Evolutionary conservation across 2,329 filamentous ascomycete genomes (phyloP).

Genomic region (Nothopassalora personata): DNA sequence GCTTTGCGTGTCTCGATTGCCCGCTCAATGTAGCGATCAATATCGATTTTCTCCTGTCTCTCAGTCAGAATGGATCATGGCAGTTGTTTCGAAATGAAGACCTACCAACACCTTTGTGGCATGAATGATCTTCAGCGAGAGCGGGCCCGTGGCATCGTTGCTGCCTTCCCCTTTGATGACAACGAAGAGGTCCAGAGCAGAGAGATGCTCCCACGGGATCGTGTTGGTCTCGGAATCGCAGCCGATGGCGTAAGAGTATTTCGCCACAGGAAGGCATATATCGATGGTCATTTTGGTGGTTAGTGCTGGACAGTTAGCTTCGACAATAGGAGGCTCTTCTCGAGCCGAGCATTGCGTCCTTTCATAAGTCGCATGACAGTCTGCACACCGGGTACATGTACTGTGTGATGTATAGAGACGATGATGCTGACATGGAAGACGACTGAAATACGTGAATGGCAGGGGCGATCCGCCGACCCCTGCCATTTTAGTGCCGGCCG

Average conservation of each 20-base stretch:
- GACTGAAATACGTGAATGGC: neutral
- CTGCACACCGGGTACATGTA: neutral
- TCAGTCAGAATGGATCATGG: conserved; percentile 2
- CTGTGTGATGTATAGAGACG: neutral
- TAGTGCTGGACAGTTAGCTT: conserved; percentile 12
- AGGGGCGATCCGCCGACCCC: neutral
- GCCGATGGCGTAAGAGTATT: conserved; percentile 1
- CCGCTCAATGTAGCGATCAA: conserved; percentile 24
- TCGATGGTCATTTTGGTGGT: conserved; percentile 21
- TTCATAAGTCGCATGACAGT: neutral
- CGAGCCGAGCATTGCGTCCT: conserved; percentile 11
- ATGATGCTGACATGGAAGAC: neutral
- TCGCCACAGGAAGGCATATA: neutral
- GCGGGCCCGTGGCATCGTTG: conserved; percentile 15
- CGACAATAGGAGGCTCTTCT: conserved; percentile 4
- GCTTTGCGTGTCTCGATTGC: conserved; percentile 12
- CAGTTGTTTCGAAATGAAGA: neutral
- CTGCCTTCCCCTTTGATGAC: neutral
- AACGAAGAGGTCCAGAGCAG: neutral
- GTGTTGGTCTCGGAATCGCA: neutral
- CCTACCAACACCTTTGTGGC: conserved; percentile 39
- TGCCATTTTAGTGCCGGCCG: neutral
- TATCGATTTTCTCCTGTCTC: conserved; percentile 29
- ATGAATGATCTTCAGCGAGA: conserved; percentile 36
- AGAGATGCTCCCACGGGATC: neutral